Base-by-base conservation (phyloP, 2,329 filamentous ascomycete species). In the Talaromyces sp. region DNA sequence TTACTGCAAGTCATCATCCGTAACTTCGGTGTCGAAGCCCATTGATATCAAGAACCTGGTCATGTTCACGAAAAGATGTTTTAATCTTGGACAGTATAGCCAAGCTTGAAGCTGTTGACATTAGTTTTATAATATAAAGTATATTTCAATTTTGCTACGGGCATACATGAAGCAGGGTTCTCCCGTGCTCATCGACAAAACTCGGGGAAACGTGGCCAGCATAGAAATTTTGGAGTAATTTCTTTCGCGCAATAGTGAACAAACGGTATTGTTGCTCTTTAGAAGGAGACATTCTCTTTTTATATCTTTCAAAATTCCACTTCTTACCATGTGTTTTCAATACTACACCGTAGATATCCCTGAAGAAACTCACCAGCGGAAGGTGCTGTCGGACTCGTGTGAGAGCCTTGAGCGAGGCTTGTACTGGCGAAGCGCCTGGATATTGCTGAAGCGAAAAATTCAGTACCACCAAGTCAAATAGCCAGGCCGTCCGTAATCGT, bases 271-370 rank as follows among this genome's bases (percentile, higher is more conserved):
- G 43, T 19, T 13, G 6, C 13, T 13, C 43, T 24, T 26, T 3
- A 24, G 43, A 26, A 50, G 43, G 43, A n/a, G n/a, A n/a, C 5
- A 10, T 49, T 13, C 5, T 13, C 24, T 4, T 24, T 19, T 3
- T 19, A 1, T 11, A 1, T 11, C n/a, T 6, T 2, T 4, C 4
- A 21, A n/a, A n/a, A n/a, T n/a, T n/a, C n/a, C n/a, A n/a, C n/a
- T 49, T 24, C 32, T 14, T 32, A 3, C 19, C 17, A 21, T 21
- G 2, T 2, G 7, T 10, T 24, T 19, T 14, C 2, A 13, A n/a
- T n/a, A n/a, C n/a, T n/a, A n/a, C 1, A 24, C 43, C 43, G 13
- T 50, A 50, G 26, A 50, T 50, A 50, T 50, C 19, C 2, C 0
- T 7, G 24, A 50, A 50, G 19, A 50, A 50, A 50, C 9, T 50